A percentile compares a stretch with the other conserved stretches of the same genome.
These are phyloP conservation scores for Microcyclosporella mali DNA, from an alignment of 2,329 filamentous ascomycete genomes.

Conservation along the genomic window DNA sequence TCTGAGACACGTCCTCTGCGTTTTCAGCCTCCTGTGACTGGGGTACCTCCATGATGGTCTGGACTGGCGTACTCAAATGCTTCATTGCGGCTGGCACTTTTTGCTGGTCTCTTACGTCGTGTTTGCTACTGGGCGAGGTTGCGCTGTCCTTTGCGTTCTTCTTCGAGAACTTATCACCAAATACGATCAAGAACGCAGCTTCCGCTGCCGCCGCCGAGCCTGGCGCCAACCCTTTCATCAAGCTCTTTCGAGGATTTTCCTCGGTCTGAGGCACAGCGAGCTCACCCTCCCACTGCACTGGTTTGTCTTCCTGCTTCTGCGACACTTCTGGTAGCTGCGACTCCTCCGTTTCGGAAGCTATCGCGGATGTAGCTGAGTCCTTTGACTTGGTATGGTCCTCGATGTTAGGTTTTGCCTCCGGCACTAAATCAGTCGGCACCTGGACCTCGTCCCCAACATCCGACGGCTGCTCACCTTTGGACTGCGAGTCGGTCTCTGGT, in stretches of 20 bases:
- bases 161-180: constrained; percentile 4
- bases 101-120: constrained; percentile 14
- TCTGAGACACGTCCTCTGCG: no score
- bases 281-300: background rate
- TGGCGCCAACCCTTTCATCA: background rate
- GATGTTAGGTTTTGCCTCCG: no score
- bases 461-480: no score
- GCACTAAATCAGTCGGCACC: no score
- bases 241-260: background rate
- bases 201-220: constrained; percentile 8
- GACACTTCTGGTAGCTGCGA: background rate
- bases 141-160: constrained; percentile 2
- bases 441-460: no score
- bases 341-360: no score
- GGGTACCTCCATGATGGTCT: background rate
- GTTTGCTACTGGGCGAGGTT: background rate
- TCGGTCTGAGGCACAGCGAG: no score
- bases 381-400: no score
- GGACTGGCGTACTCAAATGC: constrained; percentile 9
- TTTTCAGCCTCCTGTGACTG: background rate
- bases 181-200: constrained; percentile 10
- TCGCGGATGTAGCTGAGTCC: background rate
- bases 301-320: background rate
- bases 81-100: constrained; percentile 12
- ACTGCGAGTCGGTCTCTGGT: no score